Evolutionary conservation across 768 basidiomycete species (phyloP), one percentile per base, ranked within the genome.

Genomic region (Daedalea quercina): DNA sequence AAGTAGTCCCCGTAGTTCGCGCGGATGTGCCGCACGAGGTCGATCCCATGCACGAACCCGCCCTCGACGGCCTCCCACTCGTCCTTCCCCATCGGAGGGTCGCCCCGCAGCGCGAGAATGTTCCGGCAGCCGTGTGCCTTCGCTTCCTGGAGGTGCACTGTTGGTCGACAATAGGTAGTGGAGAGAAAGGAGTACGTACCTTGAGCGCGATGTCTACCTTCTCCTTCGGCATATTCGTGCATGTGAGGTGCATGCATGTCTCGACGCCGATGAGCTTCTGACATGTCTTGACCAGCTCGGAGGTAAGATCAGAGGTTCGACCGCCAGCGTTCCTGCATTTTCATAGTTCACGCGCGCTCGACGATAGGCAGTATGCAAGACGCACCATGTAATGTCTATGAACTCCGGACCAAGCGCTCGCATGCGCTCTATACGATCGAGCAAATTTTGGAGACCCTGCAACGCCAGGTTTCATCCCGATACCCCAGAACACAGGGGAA

Each of bases 371-470:
- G 43, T 58, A 55, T 50, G 50, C 41, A 48, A 11, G 54, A 22
- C 49, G 44, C 62, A 61, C 92, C 92, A 98, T 67, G 95, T 98
- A 64, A 98, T 95, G 67, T 98, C 95, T 61, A 98, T 88, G 66
- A 99, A 99, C 67, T 96, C 95, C 9, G 96, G 96, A 1, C 96
- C 95, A 33, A 96, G 73, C 8, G 81, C 81, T 50, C 93, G 80
- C 96, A 99, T 98, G 57, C 94, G 90, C 69, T 98, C 95, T 72
- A 99, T 98, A 63, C 96, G 94, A 70, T 97, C 94, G 55, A 96
- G 78, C 31, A 99, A 76, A 69, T 99, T 99, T 85, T 95, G 91
- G 44, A 96, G 73, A 58, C 90, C 91, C 85, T 95, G 60, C 2
- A 28, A 12, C 22, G 23, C 24, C 25, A 25, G 40, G 45, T 61